These are phyloP conservation scores for Beauveria pseudobassiana DNA, from an alignment of 2,329 filamentous ascomycete species.

Conservation along the genomic window DNA sequence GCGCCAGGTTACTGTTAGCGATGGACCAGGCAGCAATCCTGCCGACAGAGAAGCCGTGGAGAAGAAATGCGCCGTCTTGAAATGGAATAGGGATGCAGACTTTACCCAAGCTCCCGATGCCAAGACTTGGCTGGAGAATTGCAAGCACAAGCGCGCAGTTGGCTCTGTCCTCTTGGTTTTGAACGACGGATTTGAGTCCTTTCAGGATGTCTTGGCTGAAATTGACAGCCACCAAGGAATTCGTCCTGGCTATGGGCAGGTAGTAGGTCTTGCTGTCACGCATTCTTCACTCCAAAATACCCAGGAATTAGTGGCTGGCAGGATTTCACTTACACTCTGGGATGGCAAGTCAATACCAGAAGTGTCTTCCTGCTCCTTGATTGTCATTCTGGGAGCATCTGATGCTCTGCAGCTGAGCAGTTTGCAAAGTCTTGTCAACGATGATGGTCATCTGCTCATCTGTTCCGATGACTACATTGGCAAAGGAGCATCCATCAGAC, in stretches of 20 bases:
- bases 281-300: background rate
- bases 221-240: background rate
- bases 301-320: background rate
- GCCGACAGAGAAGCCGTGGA: background rate
- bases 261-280: background rate
- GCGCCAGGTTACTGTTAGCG: conserved; percentile 11
- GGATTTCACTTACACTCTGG: background rate
- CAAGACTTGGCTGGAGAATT: background rate
- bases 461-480: background rate
- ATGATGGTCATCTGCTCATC: background rate
- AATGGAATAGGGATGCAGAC: background rate
- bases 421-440: background rate
- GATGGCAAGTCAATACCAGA: background rate
- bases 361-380: background rate
- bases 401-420: background rate
- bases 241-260: background rate
- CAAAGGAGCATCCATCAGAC: background rate
- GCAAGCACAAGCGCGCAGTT: background rate
- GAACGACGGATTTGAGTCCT: background rate
- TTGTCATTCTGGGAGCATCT: background rate
- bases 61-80: background rate
- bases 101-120: background rate
- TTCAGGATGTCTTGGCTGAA: background rate
- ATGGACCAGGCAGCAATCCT: background rate
- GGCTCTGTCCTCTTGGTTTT: background rate